phyloP scores from a whole-genome alignment of 768 basidiomycete genomes.

The Leucocoprinus sp. region DNA sequence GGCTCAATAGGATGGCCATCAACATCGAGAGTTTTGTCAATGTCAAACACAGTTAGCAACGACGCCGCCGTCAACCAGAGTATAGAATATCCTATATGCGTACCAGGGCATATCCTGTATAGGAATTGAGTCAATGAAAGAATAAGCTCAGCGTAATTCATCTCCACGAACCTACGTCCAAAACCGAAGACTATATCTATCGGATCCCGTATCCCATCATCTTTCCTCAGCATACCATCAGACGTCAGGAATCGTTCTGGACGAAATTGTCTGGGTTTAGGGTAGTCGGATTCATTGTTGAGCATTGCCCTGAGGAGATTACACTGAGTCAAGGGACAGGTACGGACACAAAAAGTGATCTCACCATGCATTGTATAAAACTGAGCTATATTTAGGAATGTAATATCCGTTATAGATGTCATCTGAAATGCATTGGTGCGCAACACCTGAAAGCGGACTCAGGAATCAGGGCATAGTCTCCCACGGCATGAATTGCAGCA shows the following conservation, averaged over 20 bases:
- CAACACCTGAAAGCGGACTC: not conserved
- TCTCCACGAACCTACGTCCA: constrained; percentile 17
- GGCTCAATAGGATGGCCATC: constrained; percentile 7
- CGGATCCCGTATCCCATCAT: constrained; percentile 20
- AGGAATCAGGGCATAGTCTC: not conserved
- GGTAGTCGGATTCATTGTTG: constrained; percentile 10
- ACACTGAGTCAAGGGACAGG: not conserved
- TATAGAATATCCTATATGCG: not conserved
- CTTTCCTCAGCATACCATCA: constrained; percentile 14
- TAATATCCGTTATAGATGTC: constrained; percentile 12
- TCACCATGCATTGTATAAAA: constrained; percentile 8
- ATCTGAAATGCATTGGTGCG: constrained; percentile 4
- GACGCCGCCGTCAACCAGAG: constrained; percentile 5
- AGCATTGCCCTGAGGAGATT: constrained; percentile 8
- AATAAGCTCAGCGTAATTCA: not conserved
- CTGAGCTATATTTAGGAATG: constrained; percentile 9
- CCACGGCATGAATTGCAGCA: not conserved
- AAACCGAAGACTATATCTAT: constrained; percentile 20
- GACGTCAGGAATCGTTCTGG: too few relatives aligned
- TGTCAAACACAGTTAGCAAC: constrained; percentile 14
- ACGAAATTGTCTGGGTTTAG: constrained; percentile 16
- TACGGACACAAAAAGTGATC: not conserved
- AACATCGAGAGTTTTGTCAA: constrained; percentile 9
- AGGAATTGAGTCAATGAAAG: too few relatives aligned
- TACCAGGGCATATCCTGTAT: constrained; percentile 10